Conservation (phyloP, 352 stramenopile species). For the Phytophthora meadii region DNA sequence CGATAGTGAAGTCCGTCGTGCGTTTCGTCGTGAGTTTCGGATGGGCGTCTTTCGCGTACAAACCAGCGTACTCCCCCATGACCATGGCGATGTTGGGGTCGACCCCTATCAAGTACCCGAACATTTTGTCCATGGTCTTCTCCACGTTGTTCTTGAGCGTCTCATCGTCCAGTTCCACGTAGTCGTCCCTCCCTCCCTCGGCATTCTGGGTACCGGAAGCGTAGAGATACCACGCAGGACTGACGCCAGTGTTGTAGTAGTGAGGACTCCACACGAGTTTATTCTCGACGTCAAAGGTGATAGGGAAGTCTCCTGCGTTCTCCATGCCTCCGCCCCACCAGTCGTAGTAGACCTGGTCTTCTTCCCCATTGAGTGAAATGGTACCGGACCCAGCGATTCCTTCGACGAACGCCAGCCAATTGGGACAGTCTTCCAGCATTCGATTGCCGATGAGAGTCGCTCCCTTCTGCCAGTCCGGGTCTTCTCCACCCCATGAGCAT, state of each 20-base stretch:
- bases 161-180: conserved; percentile 56
- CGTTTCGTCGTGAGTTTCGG: conserved; percentile 65
- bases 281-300: conserved; percentile 48
- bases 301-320: conserved; percentile 40
- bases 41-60: conserved; percentile 63
- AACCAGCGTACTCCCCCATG: conserved; percentile 67
- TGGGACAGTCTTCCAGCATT: conserved; percentile 66
- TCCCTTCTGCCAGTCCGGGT: conserved; percentile 60
- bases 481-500: conserved; percentile 51
- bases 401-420: conserved; percentile 77
- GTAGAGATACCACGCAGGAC: conserved; percentile 68
- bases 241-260: conserved; percentile 78
- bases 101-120: conserved; percentile 57
- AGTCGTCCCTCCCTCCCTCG: conserved; percentile 25
- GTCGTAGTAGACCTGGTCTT: conserved; percentile 52
- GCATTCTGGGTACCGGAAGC: conserved; percentile 36
- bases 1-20: conserved; percentile 66
- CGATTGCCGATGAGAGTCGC: conserved; percentile 61
- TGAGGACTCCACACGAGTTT: conserved; percentile 76
- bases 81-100: conserved; percentile 54
- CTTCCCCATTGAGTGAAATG: conserved; percentile 36
- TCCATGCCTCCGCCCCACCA: conserved; percentile 74
- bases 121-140: conserved; percentile 70
- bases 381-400: conserved; percentile 50
- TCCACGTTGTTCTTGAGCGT: conserved; percentile 55